phyloP scores from a whole-genome alignment of 78 protist species.

The Isochrysis galbana region DNA sequence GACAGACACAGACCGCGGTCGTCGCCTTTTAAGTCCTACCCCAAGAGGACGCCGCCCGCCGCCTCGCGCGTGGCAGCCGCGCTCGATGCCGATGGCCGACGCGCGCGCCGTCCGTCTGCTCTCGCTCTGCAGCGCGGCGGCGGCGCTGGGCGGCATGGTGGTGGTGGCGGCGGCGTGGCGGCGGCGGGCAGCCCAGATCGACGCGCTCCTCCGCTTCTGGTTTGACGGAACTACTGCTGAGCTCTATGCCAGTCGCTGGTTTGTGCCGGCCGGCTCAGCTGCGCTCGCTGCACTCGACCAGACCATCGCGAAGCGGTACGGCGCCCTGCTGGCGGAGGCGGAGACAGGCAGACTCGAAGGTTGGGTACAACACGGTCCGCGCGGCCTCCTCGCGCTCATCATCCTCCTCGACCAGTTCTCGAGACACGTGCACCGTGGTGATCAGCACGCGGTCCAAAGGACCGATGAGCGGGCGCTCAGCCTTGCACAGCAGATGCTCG shows the following conservation, averaged over 20 bases:
- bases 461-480: background rate
- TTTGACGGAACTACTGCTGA: background rate
- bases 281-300: background rate
- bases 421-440: conserved; percentile 42
- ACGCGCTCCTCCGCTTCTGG: background rate
- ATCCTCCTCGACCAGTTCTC: conserved; percentile 52
- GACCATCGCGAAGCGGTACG: background rate
- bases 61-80: too few relatives aligned
- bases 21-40: too few relatives aligned
- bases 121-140: too few relatives aligned
- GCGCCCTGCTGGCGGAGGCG: background rate
- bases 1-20: too few relatives aligned
- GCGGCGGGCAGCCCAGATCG: too few relatives aligned
- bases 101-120: too few relatives aligned
- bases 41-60: too few relatives aligned
- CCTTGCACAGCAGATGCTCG: background rate
- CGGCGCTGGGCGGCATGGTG: too few relatives aligned
- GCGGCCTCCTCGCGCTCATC: conserved; percentile 29
- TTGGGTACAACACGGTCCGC: background rate
- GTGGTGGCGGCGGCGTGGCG: too few relatives aligned
- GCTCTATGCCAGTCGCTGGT: background rate
- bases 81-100: too few relatives aligned
- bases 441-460: background rate
- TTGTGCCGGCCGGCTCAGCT: background rate
- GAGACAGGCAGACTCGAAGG: background rate